Evolutionary conservation across 2,329 filamentous ascomycete genomes (phyloP), one percentile per base, ranked within the genome.

Genomic region (Aplosporella prunicola): DNA sequence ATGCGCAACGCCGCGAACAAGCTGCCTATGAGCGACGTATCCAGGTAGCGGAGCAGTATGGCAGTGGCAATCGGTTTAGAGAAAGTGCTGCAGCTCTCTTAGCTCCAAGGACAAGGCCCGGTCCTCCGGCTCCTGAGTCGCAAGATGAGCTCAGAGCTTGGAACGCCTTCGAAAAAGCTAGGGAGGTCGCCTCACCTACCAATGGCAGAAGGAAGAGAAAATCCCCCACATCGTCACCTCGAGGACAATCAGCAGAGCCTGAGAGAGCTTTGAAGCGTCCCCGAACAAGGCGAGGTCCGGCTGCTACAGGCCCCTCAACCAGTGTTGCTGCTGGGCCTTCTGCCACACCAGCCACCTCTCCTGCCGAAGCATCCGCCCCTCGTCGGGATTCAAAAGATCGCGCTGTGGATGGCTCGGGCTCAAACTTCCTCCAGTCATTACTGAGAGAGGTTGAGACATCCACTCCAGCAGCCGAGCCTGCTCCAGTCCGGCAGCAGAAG

Each of bases 261-360:
- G 80, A 91, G 57, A 77, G 88, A 34, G 88, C 84, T 57, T 66
- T 93, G 30, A 95, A 95, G 62, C 80, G 88, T 11, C 88, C 88
- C 20, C 77, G 88, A 42, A 91, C 85, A 14, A 74, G 83, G 47
- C 72, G 83, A 33, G 67, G 80, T 34, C 69, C 69, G 36, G 69
- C 75, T 34, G 58, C 65, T 17, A 63, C 60, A 11, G 65, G 68
- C 25, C 60, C 66, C 25, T 53, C 56, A 11, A 41, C 51, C n/a
- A 26, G 11, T 28, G n/a, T n/a, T 23, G 16, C 34, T 16, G 61
- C 56, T 45, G 57, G 52, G 11, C 32, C 34, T 17, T 14, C 9
- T 10, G 25, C 22, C n/a, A 23, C 15, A 35, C 16, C 42, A 9
- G 41, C 32, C 10, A 15, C 27, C 41, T 57, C 63, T 49, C 52